phyloP scores from a whole-genome alignment of 1,139 yeast genomes.

The Petasospora rhodanensis region DNA sequence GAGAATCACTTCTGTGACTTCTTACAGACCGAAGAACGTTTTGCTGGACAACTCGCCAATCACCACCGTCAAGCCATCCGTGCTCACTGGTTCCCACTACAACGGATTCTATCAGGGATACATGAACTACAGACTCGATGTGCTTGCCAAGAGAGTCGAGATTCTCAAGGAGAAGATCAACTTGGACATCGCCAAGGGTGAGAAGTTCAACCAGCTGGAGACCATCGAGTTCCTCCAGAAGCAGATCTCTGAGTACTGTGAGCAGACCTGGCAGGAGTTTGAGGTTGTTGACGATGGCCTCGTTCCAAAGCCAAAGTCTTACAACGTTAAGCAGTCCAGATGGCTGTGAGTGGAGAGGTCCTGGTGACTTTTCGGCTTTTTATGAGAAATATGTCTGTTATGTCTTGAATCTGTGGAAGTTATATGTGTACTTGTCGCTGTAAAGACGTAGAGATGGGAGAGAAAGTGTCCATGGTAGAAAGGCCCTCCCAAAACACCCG shows the following conservation, averaged over 20 bases:
- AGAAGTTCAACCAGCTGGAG: conserved; percentile 37
- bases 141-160: conserved; percentile 36
- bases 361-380: too few species aligned
- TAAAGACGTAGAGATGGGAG: too few species aligned
- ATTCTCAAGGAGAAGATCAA: conserved; percentile 28
- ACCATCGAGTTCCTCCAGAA: conserved; percentile 35
- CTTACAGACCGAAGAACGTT: conserved; percentile 40
- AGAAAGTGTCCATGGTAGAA: too few species aligned
- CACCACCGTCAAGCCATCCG: conserved; percentile 37
- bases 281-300: conserved; percentile 34
- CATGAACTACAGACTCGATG: conserved; percentile 39
- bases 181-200: conserved; percentile 23
- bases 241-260: conserved; percentile 35
- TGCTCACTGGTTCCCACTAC: conserved; percentile 30
- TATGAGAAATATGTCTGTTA: too few species aligned
- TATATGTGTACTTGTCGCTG: too few species aligned
- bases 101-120: conserved; percentile 42
- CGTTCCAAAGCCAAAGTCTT: conserved; percentile 19
- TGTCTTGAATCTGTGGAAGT: too few species aligned
- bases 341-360: too few species aligned
- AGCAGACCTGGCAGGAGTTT: conserved; percentile 45
- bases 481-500: too few species aligned
- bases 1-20: conserved; percentile 48
- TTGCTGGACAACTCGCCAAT: conserved; percentile 37
- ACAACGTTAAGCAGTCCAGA: conserved; percentile 12